A percentile compares a stretch with the other conserved stretches of the same genome.
These are phyloP conservation scores for Aureobasidium melanogenum DNA, from an alignment of 2,329 filamentous ascomycete species.

Conservation along the genomic window DNA sequence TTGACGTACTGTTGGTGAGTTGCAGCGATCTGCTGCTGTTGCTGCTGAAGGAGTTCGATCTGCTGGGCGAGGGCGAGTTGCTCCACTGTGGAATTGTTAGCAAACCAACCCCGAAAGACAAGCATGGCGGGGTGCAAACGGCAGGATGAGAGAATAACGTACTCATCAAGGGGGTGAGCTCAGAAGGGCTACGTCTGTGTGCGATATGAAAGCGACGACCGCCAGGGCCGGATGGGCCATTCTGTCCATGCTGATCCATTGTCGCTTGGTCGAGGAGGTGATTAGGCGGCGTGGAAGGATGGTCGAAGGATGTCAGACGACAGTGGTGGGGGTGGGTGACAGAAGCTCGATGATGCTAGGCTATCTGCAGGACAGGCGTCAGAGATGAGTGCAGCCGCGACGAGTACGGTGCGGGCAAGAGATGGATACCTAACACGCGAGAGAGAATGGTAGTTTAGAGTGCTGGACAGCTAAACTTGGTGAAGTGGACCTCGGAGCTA, in stretches of 20 bases:
- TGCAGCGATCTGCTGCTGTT: conserved; percentile 94
- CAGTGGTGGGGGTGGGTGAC: not conserved
- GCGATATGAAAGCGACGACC: conserved; percentile 94
- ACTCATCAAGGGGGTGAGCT: conserved; percentile 96
- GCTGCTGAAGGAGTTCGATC: conserved; percentile 93
- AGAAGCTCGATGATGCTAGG: conserved; percentile 2
- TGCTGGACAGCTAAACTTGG: conserved; percentile 5
- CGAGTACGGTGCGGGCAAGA: not conserved
- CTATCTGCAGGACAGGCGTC: conserved; percentile 8
- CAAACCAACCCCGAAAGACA: conserved; percentile 12
- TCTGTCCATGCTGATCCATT: conserved; percentile 45
- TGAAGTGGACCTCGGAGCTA: conserved; percentile 8
- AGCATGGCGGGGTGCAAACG: not conserved
- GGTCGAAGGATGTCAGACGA: conserved; percentile 9
- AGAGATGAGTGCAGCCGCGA: conserved; percentile 1
- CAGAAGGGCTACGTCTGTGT: conserved; percentile 91
- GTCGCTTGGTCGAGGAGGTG: conserved; percentile 2
- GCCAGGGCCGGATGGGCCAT: conserved; percentile 54
- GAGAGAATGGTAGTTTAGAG: not conserved
- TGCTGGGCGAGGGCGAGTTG: conserved; percentile 96
- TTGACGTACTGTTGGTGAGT: conserved; percentile 97
- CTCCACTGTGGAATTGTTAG: conserved; percentile 60
- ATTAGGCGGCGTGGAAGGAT: not conserved
- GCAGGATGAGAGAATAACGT: conserved; percentile 42
- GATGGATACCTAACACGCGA: conserved; percentile 2